Evolutionary conservation across 2,329 filamentous ascomycete species (phyloP), one percentile per base, ranked within the genome.

Genomic region (Botryosphaeria dothidea): DNA sequence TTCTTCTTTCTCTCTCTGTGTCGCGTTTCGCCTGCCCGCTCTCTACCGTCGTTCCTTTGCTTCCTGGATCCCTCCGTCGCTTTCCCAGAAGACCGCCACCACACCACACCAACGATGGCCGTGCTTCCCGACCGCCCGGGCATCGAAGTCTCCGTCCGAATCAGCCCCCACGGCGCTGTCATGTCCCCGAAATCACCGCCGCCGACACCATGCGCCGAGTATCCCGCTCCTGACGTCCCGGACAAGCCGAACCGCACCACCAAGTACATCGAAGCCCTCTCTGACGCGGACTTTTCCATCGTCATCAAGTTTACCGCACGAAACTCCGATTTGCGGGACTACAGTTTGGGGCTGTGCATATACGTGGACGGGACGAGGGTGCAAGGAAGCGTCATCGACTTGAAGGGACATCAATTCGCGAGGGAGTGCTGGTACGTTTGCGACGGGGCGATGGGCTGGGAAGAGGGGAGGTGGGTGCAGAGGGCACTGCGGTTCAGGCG

Each of bases 281-380:
- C 38, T 1, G 56, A 34, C 41, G 56, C 56, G 17, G 56, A 60
- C 41, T 60, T 60, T 41, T 60, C 56, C 56, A n/a, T 60, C n/a
- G 38, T 60, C 25, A 60, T 60, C 56, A 60, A 60, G 27, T 60
- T 60, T 41, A 60, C 56, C n/a, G 56, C 56, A 8, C 25, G 56
- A 8, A 60, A 60, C 56, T 29, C 36, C 17, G 56, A 60, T 15
- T 25, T 60, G 38, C 17, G 21, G 3, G 27, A 45, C 27, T 60
- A 60, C 41, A 45, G 36, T n/a, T 17, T 60, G n/a, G 56, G 56
- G 1, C 25, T 60, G 23, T 60, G 56, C 38, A 60, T 60, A 9
- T 60, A 60, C n/a, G 56, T 60, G 3, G 56, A 60, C 5, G 56
- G 56, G 21, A 60, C 43, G 2, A 7, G 56, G 17, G 56, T 60